Evolutionary conservation across 306 rosid genomes (phyloP), one percentile per base, ranked within the genome.

Genomic region (Prunus fruticosa): DNA sequence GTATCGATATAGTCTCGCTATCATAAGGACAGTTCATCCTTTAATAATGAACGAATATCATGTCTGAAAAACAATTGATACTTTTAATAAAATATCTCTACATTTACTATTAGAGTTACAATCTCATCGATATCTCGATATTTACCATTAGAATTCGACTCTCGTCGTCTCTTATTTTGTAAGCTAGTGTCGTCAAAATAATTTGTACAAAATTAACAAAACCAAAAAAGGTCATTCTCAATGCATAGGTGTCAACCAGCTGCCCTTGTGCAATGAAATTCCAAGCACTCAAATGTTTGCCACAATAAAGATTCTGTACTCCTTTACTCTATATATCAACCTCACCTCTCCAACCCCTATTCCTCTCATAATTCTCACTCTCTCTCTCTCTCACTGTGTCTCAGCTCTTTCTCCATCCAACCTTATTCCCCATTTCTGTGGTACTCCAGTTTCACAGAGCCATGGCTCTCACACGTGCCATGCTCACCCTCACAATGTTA

Each of bases 401-500:
- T 71, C 63, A 14, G 18, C 63, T 57, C 63, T 60, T 25, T 1
- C 61, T 46, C 22, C 30, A 8, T n/a, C 61, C 34, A 47, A 8
- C 56, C 41, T 3, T 14, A 63, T 3, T 16, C 28, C 25, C 49
- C 23, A 9, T 14, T 56, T 34, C 34, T 18, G 25, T 61, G 45
- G 54, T 60, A 5, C 72, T 13, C 41, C 38, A 18, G 22, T 23
- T 60, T 14, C 67, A 30, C 60, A 32, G 16, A 72, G 73, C 75
- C 75, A 91, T 91, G 96, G 90, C 85, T 51, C 53, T 81, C 80
- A 3, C 86, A 34, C 84, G 81, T 80, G 86, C 82, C 87, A 76
- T 78, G 79, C 85, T 83, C 75, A 15, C 77, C 78, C 69, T 87
- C 54, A 15, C 81, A 65, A 34, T 89, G 63, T 80, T 77, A 70